Base-by-base conservation (phyloP, 495 filamentous ascomycete genomes). In the Hypoxylon crocopeplum region DNA sequence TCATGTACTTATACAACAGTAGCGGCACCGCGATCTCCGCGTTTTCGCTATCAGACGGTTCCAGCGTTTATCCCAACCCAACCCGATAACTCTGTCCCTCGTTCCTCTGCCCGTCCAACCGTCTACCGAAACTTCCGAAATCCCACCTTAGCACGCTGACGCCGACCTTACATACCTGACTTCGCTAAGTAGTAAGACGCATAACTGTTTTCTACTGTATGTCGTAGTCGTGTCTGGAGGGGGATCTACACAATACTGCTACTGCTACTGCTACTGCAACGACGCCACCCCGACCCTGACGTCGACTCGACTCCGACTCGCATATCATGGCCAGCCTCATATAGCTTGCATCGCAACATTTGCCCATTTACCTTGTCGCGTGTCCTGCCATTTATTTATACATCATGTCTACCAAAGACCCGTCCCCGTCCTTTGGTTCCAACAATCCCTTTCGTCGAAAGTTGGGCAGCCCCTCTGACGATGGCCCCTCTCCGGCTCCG, bases 391-490 rank as follows among this genome's bases (percentile, higher is more conserved):
- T 65, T 47, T 57, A 56, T 34, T 49, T 47, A n/a, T 27, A 7
- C 32, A 55, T 24, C 49, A 63, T 59, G 48, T 42, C 59, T 63
- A 48, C 53, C 13, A 32, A 52, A 64, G 61, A 64, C 29, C 60
- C 51, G 19, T 58, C 74, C 13, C 60, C 51, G 20, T 59, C 74
- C 16, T 69, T 80, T 45, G 65, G 57, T 27, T 75, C 77, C 52
- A 80, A 79, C 60, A 80, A 80, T 56, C 77, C 77, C 4, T 80
- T 80, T 52, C 75, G 77, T 29, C 72, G 76, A 49, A 76, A 74
- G 66, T 50, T 62, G 3, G 39, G 48, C 57, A 25, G 38, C 44
- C 40, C 55, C 12, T 62, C 62, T 29, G 54, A 37, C 32, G 48
- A 57, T 7, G 44, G 33, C 37, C 48, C 38, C 33, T 34, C 38